Evolutionary conservation across 2,329 filamentous ascomycete species (phyloP), one percentile per base, ranked within the genome.

Genomic region (Monosporascus sp.): DNA sequence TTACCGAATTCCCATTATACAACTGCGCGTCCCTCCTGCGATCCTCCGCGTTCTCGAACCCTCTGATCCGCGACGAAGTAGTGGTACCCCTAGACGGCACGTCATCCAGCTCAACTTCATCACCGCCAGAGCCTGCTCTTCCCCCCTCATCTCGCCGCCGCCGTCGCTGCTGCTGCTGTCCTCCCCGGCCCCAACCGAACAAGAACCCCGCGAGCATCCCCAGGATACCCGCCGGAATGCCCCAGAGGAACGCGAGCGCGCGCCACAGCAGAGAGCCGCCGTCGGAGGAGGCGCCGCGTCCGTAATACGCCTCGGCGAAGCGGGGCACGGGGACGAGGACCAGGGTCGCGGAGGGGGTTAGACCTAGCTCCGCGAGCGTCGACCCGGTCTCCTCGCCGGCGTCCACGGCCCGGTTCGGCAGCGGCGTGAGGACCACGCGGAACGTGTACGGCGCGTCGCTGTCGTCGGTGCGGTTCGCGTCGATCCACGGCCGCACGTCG

Each of bases 1-100:
- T 71, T 76, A 92, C 89, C 67, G 90, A 90, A 66, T 96, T 97
- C 1, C 92, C 92, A 65, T 97, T 97, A 67, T 97, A 96, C 47
- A 95, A 81, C 65, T 95, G 87, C 45, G 84, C 80, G 57, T 86
- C 79, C 52, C 81, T 71, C 51, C 76, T 76, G 40, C 78, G 74
- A 56, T 81, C 75, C 20, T 78, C 73, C 40, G 78, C 74, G 55
- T 85, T 81, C 58, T 73, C 71, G 52, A 86, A 69, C 1, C 80
- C 84, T 49, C 77, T 71, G 54, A 73, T 65, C 52, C 66, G 68
- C 62, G 56, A 66, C 66, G 50, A 66, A 57, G 51, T 49, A 44
- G 57, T 54, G 27, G 57, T 54, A 37, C 60, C 62, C 9, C 52
- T 45, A 49, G 66, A 50, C 60, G 63, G 41, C 17, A 75, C 44